Evolutionary conservation across 768 basidiomycete species (phyloP).

Genomic region (Mycena rosella): DNA sequence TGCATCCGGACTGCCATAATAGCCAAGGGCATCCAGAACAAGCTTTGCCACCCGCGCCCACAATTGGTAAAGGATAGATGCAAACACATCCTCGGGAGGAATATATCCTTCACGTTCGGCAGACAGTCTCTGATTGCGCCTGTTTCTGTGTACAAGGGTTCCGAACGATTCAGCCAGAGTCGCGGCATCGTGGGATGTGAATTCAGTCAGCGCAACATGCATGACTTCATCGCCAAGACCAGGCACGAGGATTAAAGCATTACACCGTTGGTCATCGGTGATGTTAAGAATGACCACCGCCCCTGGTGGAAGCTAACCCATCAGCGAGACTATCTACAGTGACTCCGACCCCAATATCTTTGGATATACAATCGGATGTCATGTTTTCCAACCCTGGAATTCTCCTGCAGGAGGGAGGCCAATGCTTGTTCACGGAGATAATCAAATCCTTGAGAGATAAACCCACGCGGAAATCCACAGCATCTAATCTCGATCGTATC

Average conservation of each 20-base stretch:
- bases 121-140: background rate
- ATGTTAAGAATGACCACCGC: no score
- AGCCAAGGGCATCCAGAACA: conserved; percentile 34
- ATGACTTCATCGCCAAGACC: background rate
- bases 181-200: background rate
- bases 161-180: background rate
- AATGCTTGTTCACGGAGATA: no score
- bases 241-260: background rate
- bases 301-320: no score
- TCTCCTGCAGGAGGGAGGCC: no score
- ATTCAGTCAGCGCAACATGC: background rate
- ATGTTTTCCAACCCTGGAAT: no score
- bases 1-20: no score
- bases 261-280: background rate
- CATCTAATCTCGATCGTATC: no score
- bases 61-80: conserved; percentile 16
- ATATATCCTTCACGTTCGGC: background rate
- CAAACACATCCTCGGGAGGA: conserved; percentile 13
- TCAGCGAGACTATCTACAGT: no score
- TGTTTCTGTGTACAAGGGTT: background rate
- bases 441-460: no score
- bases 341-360: no score
- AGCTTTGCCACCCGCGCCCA: conserved; percentile 41
- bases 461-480: no score
- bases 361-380: no score